Percentiles rank a stretch among this genome's conserved stretches.
phyloP scores from a whole-genome alignment of 208 protist genomes.

The Trichomonas vaginalis region DNA sequence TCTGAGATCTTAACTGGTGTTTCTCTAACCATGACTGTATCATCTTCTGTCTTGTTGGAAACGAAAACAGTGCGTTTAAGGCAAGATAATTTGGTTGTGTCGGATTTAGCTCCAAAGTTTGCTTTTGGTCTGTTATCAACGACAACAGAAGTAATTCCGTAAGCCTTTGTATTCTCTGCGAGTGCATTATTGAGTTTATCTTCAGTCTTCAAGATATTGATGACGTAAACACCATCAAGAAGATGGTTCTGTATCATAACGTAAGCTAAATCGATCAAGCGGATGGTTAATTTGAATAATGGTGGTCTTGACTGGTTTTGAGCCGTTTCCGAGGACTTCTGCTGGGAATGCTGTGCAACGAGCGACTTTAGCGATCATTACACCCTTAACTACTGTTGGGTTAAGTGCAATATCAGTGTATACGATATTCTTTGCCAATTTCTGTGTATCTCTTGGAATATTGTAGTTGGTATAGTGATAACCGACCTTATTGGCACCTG shows the following conservation, averaged over 20 bases:
- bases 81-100: background rate
- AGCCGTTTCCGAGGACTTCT: background rate
- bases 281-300: background rate
- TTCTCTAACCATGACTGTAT: background rate
- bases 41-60: background rate
- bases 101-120: background rate
- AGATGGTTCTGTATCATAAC: background rate
- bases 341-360: background rate
- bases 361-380: background rate
- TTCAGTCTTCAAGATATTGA: background rate
- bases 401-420: background rate
- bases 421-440: background rate
- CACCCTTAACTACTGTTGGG: background rate
- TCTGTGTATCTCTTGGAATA: background rate
- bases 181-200: background rate
- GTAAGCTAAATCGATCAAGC: background rate
- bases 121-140: background rate
- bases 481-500: background rate
- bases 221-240: background rate
- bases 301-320: background rate
- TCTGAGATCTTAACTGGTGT: background rate
- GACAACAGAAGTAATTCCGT: background rate
- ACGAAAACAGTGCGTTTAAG: background rate
- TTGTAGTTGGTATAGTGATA: slow-evolving; percentile 3
- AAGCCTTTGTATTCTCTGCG: background rate